A percentile compares a stretch with the other conserved stretches of the same genome.
phyloP scores from a whole-genome alignment of 805 yeast genomes.

The Saccharomycodes ludwigii region DNA sequence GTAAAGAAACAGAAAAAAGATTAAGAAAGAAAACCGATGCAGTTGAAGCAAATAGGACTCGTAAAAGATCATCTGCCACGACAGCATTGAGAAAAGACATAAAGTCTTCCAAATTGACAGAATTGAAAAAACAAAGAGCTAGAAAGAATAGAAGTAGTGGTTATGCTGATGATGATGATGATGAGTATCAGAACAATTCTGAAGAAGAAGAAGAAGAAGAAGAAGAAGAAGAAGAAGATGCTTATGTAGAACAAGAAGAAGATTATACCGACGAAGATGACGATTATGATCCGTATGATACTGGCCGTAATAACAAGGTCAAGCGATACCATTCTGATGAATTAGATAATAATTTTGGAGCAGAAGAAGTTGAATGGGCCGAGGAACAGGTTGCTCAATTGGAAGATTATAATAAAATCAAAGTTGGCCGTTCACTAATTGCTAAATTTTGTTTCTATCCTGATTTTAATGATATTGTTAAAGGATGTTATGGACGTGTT shows the following conservation, averaged over 20 bases:
- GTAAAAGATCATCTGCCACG: conserved; percentile 27
- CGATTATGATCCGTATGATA: conserved; percentile 10
- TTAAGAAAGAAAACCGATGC: conserved; percentile 15
- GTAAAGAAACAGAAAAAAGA: conserved; percentile 27
- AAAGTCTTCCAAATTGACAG: conserved; percentile 46
- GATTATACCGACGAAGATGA: conserved; percentile 28
- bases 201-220: conserved; percentile 32
- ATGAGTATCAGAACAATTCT: conserved; percentile 15
- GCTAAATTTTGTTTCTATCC: conserved; percentile 72
- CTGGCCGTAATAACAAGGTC: conserved; percentile 14
- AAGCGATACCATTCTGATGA: no score
- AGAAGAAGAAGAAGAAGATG: conserved; percentile 24
- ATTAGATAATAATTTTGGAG: no score
- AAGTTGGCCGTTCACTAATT: conserved; percentile 67
- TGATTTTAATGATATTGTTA: conserved; percentile 56
- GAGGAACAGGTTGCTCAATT: conserved; percentile 36
- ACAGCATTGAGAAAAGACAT: conserved; percentile 26
- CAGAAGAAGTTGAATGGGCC: conserved; percentile 38
- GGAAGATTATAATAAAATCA: conserved; percentile 56
- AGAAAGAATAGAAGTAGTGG: conserved; percentile 37
- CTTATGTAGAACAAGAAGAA: conserved; percentile 13
- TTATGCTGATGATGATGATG: conserved; percentile 34
- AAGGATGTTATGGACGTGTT: conserved; percentile 71
- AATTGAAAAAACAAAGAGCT: conserved; percentile 65
- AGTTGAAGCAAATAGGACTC: conserved; percentile 13